Percentiles rank a stretch among this genome's conserved stretches.
These are phyloP conservation scores for Polytolypa hystricis DNA, from an alignment of 2,329 filamentous ascomycete species.

Conservation along the genomic window DNA sequence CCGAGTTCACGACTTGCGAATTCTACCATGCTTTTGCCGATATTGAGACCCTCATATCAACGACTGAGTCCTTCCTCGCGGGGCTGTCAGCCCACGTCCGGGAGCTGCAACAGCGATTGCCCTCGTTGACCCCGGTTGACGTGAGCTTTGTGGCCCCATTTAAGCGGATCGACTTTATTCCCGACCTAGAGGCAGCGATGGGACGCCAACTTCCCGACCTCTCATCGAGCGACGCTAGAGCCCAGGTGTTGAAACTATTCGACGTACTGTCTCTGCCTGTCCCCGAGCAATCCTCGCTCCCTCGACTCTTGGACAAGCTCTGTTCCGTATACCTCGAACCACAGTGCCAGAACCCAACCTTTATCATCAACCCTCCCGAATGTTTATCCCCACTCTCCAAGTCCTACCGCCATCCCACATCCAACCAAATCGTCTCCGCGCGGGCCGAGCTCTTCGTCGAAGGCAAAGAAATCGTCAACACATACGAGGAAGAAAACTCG, in stretches of 20 bases:
- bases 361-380: conserved; percentile 81
- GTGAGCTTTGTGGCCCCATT: conserved; percentile 50
- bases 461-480: conserved; percentile 78
- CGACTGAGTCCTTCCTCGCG: conserved; percentile 61
- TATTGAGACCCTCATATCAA: conserved; percentile 59
- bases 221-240: conserved; percentile 41
- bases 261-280: conserved; percentile 36
- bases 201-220: conserved; percentile 56
- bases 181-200: conserved; percentile 60
- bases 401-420: conserved; percentile 59
- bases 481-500: conserved; percentile 97
- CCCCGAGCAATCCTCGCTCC: conserved; percentile 46
- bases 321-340: conserved; percentile 69
- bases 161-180: conserved; percentile 68
- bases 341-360: conserved; percentile 59
- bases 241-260: conserved; percentile 48
- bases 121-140: conserved; percentile 38
- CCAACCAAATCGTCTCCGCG: conserved; percentile 63
- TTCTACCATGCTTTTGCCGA: conserved; percentile 85
- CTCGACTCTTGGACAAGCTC: conserved; percentile 70
- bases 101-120: conserved; percentile 29
- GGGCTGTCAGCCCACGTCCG: conserved; percentile 45
- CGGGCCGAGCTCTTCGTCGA: conserved; percentile 76
- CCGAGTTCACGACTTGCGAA: conserved; percentile 95
- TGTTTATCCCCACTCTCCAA: conserved; percentile 88